Evolutionary conservation across 2,329 filamentous ascomycete genomes (phyloP), one percentile per base, ranked within the genome.

Genomic region (Myriosclerotinia curreyana): DNA sequence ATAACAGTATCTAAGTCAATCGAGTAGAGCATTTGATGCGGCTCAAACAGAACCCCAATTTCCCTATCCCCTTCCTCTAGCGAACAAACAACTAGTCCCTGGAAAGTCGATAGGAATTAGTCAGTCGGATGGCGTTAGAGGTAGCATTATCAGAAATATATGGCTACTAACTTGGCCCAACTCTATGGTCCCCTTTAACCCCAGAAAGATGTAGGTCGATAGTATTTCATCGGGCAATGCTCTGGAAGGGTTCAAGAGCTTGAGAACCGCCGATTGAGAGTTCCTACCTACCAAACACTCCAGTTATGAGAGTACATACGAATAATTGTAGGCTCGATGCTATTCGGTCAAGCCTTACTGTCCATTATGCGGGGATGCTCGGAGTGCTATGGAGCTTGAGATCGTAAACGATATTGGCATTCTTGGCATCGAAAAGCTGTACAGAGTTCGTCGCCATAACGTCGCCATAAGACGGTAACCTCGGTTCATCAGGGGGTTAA

Each of bases 371-470:
- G 20, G 54, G 28, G 28, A 36, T 58, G 54, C 54, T 48, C 28
- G 42, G 54, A 36, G 54, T 56, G 53, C 54, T 34, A 46, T 44
- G 54, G 25, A 56, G 54, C 25, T 56, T 44, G 40, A 56, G 40
- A 25, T 56, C 25, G 25, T 46, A 44, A 56, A 46, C 25, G 20
- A 46, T 17, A 31, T 46, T 56, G 40, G 17, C 28, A 12, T 14
- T 9, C 54, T 22, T 56, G 20, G 28, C 54, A 34, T 3, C 20
- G 12, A 56, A 44, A 31, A 15, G 11, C 38, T 31, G 25, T 56
- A n/a, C 3, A 44, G 25, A 56, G 6, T 34, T 17, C 20, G 38
- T 56, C 25, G 38, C 20, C 28, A 15, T 34, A 28, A 12, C 20
- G 38, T 56, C 25, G 38, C 20, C 28, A 15, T 34, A 28, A 12